phyloP scores from a whole-genome alignment of 345 rosid species.

The Eucalyptus sp. region DNA sequence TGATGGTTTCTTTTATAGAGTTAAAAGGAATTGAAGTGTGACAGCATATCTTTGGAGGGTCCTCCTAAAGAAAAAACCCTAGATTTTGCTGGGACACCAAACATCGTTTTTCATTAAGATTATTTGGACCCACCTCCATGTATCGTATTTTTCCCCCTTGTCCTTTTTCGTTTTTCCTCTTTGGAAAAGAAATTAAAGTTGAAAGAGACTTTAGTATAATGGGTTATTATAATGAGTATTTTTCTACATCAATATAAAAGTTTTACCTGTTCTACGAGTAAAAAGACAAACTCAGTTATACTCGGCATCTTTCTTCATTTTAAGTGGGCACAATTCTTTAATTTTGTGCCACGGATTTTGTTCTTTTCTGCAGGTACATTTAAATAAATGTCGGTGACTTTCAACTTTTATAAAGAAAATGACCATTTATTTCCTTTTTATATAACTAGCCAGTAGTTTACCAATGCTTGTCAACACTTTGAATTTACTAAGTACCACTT shows the following conservation, averaged over 20 bases:
- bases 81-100: slow-evolving; percentile 40
- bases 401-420: neutral
- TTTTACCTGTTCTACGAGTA: neutral
- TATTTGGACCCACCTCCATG: slow-evolving; percentile 5
- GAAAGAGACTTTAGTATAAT: neutral
- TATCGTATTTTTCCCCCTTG: neutral
- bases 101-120: slow-evolving; percentile 25
- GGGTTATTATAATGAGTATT: neutral
- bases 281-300: neutral
- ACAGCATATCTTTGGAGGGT: slow-evolving; percentile 30
- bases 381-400: neutral
- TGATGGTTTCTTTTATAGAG: slow-evolving; percentile 26
- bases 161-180: neutral
- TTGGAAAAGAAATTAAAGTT: neutral
- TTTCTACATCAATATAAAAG: neutral
- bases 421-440: neutral
- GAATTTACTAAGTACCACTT: neutral
- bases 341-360: neutral
- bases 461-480: neutral
- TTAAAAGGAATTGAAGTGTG: neutral
- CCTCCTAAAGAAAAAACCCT: slow-evolving; percentile 18
- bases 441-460: neutral
- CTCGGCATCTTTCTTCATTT: neutral
- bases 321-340: neutral
- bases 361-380: neutral